Percentiles rank a stretch among this genome's conserved stretches.
phyloP scores from a whole-genome alignment of 2,329 filamentous ascomycete species.

The Penicillium sp. region DNA sequence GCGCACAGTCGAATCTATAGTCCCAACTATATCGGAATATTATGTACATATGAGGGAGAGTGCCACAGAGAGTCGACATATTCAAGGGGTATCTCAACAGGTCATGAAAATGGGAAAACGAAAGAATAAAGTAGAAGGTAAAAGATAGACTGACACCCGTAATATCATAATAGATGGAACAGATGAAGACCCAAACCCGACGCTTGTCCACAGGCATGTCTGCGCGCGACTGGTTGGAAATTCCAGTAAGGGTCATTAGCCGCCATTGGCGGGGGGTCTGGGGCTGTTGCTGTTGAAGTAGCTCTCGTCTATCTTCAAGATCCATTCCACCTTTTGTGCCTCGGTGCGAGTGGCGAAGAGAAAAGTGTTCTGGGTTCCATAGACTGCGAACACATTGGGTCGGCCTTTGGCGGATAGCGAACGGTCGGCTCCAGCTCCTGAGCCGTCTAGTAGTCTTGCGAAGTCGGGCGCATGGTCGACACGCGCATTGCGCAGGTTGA shows the following conservation, averaged over 20 bases:
- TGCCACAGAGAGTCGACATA: conserved; percentile 32
- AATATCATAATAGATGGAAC: conserved; percentile 23
- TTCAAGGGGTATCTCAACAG: conserved; percentile 39
- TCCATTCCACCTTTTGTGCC: conserved; percentile 95
- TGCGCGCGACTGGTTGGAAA: neutral
- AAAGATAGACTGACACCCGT: conserved; percentile 18
- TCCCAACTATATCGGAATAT: conserved; percentile 28
- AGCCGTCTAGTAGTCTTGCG: conserved; percentile 66
- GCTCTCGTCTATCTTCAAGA: conserved; percentile 87
- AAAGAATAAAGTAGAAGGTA: conserved; percentile 16
- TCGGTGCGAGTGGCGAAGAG: conserved; percentile 87
- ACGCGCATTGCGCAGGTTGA: conserved; percentile 84
- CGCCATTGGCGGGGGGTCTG: conserved; percentile 23
- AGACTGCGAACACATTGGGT: conserved; percentile 85
- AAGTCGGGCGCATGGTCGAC: conserved; percentile 91
- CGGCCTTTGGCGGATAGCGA: conserved; percentile 44
- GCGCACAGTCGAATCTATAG: conserved; percentile 25
- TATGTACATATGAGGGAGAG: conserved; percentile 34
- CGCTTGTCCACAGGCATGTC: neutral
- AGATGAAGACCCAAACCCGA: conserved; percentile 5
- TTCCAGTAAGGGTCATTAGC: conserved; percentile 2
- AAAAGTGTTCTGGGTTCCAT: conserved; percentile 92
- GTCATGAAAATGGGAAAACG: conserved; percentile 20
- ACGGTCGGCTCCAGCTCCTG: conserved; percentile 34
- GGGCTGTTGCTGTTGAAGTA: conserved; percentile 49